Base-by-base conservation (phyloP, 1,284 basidiomycete genomes). In the Psilocybe mexicana region DNA sequence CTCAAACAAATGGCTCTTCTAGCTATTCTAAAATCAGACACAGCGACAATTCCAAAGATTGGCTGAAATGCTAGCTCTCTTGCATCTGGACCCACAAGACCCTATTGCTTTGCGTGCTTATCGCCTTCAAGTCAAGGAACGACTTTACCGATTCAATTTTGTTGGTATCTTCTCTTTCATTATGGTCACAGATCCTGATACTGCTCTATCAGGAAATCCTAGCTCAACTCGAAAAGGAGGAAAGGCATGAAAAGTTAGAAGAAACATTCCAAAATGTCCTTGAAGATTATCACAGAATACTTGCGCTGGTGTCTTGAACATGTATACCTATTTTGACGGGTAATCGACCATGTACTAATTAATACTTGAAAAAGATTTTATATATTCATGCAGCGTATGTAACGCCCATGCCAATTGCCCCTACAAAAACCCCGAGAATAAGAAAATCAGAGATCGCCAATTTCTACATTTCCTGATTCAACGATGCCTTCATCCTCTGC, bases 101-200 rank as follows among this genome's bases (percentile, higher is more conserved):
- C 65, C 73, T 42, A 79, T 74, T 10, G 78, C 79, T 35, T 74
- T 82, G 67, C 82, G 78, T 52, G 86, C 87, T 26, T 95, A 89
- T 72, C 80, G 94, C 57, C 72, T 95, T 51, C 87, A 93, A 72
- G 93, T 96, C 70, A 97, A 99, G 75, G 94, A 96, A 70, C 83
- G 96, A 36, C 75, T 99, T 54, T 98, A 92, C 72, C 83, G 94
- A 44, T 97, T 97, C 76, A 99, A 98, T 76, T 96, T 90, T 71
- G 94, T 94, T 68, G 68, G 92, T 79, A 11, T 28, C 12, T 63
- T 11, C 11, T 30, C 24, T 45, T 6, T 24, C 25, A 24, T 23
- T n/a, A 5, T 43, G 7, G 23, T 5, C 40, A 50, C 44, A 58
- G 10, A 38, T 30, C 23, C 48, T 50, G 52, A 68, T 46, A 63